These are phyloP conservation scores for Quercus dentata DNA, from an alignment of 306 rosid species.

Conservation along the genomic window DNA sequence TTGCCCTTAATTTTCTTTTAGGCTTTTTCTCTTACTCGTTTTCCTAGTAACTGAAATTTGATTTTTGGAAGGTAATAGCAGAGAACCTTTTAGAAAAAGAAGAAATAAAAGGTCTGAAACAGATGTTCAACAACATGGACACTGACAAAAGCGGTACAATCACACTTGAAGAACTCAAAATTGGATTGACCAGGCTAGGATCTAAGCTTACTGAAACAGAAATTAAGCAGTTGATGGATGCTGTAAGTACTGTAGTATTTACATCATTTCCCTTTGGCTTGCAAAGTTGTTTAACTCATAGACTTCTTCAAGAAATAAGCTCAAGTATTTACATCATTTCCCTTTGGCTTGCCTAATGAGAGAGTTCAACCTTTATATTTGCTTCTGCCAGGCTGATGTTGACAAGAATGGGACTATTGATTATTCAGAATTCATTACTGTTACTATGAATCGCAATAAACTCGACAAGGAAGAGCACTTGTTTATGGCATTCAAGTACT, in stretches of 20 bases:
- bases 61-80: conserved; percentile 70
- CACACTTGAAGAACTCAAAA: conserved; percentile 79
- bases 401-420: conserved; percentile 74
- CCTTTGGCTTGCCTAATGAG: not conserved
- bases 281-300: not conserved
- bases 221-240: conserved; percentile 84
- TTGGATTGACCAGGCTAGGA: conserved; percentile 78
- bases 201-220: conserved; percentile 78
- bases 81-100: conserved; percentile 78
- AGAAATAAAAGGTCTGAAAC: conserved; percentile 82
- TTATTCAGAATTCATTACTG: conserved; percentile 77
- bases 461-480: conserved; percentile 77
- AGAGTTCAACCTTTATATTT: not conserved
- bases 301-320: not conserved
- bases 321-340: not conserved
- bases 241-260: conserved; percentile 42
- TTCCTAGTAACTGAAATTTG: conserved; percentile 4
- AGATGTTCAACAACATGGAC: conserved; percentile 89
- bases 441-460: conserved; percentile 85
- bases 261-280: not conserved
- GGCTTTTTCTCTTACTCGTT: not conserved
- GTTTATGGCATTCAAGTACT: conserved; percentile 73
- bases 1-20: not conserved
- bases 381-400: conserved; percentile 71
- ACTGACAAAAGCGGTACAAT: conserved; percentile 85